Conservation (phyloP, 2,329 filamentous ascomycete genomes). For the Pseudocercospora vitis region DNA sequence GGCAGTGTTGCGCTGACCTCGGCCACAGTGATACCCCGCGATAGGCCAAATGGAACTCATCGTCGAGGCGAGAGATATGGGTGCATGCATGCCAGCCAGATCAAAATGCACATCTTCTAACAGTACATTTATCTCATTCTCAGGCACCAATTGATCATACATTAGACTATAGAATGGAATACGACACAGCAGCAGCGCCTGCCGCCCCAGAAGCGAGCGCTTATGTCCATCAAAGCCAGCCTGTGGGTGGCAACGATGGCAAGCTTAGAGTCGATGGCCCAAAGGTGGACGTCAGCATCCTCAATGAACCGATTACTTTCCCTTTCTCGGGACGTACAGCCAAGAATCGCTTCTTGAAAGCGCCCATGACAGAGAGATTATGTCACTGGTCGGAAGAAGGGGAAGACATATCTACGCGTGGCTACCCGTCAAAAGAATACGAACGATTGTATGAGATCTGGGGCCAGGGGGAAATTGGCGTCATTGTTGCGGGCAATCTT, state of each 20-base stretch:
- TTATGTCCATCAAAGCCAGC: conserved; percentile 26
- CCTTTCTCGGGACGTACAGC: conserved; percentile 33
- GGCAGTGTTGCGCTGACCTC: not conserved
- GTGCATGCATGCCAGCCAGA: too few species aligned
- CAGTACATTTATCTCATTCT: too few species aligned
- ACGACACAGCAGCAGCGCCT: conserved; percentile 25
- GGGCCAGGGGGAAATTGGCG: conserved; percentile 35
- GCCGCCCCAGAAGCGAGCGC: conserved; percentile 25
- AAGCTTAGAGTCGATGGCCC: conserved; percentile 29
- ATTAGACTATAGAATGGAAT: conserved; percentile 26
- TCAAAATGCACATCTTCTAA: too few species aligned
- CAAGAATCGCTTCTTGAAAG: conserved; percentile 36
- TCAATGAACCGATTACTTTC: conserved; percentile 32
- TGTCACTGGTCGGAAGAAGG: conserved; percentile 31
- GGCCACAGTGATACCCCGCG: not conserved
- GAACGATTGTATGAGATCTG: conserved; percentile 32
- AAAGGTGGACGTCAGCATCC: conserved; percentile 24
- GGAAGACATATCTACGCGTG: conserved; percentile 30
- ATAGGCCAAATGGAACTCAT: not conserved
- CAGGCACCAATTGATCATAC: not conserved
- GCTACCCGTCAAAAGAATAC: conserved; percentile 32
- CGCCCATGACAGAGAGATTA: conserved; percentile 36
- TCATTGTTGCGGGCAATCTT: conserved; percentile 35
- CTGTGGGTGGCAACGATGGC: conserved; percentile 23
- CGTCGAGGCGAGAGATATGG: too few species aligned